phyloP scores from a whole-genome alignment of 805 yeast genomes.

The Metschnikowia borealis region DNA sequence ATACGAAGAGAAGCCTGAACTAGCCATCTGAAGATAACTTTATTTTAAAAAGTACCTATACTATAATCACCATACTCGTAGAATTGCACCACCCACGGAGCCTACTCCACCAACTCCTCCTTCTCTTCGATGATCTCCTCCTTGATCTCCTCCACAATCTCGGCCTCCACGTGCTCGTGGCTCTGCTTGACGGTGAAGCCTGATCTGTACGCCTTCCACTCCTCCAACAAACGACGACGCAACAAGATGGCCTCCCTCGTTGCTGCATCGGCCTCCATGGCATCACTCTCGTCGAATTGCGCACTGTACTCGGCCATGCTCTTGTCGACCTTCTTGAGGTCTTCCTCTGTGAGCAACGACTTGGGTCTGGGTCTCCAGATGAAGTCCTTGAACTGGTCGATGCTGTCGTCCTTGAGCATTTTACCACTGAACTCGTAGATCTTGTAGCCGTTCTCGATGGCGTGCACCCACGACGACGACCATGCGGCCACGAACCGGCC shows the following conservation, averaged over 20 bases:
- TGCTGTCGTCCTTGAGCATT: slow-evolving; percentile 65
- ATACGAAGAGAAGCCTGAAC: too few relatives aligned
- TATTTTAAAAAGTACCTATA: neutral
- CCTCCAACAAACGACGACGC: slow-evolving; percentile 76
- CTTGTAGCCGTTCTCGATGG: slow-evolving; percentile 86
- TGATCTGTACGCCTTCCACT: slow-evolving; percentile 81
- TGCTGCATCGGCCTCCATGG: slow-evolving; percentile 92
- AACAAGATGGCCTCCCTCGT: slow-evolving; percentile 81
- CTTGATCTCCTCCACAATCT: slow-evolving; percentile 52
- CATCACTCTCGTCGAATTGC: slow-evolving; percentile 91
- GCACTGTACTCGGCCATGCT: slow-evolving; percentile 84
- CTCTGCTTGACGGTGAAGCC: slow-evolving; percentile 31
- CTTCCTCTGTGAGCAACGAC: slow-evolving; percentile 67
- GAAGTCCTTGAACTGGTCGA: slow-evolving; percentile 83
- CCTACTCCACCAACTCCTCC: slow-evolving; percentile 60
- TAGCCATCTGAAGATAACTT: neutral
- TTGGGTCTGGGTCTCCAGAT: slow-evolving; percentile 98
- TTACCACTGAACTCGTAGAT: slow-evolving; percentile 82
- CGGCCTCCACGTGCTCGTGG: slow-evolving; percentile 47
- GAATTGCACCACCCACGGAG: too few relatives aligned
- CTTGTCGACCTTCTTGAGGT: slow-evolving; percentile 86
- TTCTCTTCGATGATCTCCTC: slow-evolving; percentile 51
- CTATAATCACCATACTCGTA: neutral
- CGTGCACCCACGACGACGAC: slow-evolving; percentile 83
- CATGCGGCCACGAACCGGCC: slow-evolving; percentile 87